phyloP scores from a whole-genome alignment of 805 yeast species.

The Yarrowia bubula region DNA sequence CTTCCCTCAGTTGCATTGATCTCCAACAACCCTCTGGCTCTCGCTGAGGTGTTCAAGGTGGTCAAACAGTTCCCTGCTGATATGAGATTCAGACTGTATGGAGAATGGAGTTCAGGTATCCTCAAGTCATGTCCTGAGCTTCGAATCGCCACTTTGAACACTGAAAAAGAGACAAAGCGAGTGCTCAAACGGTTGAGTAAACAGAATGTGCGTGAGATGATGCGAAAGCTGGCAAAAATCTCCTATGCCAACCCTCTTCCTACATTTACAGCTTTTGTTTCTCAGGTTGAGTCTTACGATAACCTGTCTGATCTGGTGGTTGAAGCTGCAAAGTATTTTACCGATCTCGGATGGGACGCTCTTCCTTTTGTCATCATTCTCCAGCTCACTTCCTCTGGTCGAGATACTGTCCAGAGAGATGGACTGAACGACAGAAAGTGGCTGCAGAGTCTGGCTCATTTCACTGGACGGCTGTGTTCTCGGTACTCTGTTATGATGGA shows the following conservation, averaged over 20 bases:
- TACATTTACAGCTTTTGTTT: slow-evolving; percentile 64
- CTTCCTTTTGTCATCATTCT: slow-evolving; percentile 69
- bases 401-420: slow-evolving; percentile 66
- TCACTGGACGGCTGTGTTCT: slow-evolving; percentile 70
- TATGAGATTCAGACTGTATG: slow-evolving; percentile 71
- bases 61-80: slow-evolving; percentile 56
- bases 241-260: slow-evolving; percentile 78
- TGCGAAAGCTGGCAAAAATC: slow-evolving; percentile 68
- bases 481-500: slow-evolving; percentile 53
- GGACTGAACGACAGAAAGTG: slow-evolving; percentile 80
- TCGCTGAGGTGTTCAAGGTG: slow-evolving; percentile 58
- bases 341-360: slow-evolving; percentile 80
- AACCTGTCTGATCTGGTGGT: slow-evolving; percentile 77
- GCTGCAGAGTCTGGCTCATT: slow-evolving; percentile 76
- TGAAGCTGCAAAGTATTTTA: slow-evolving; percentile 72
- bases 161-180: slow-evolving; percentile 77
- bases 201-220: slow-evolving; percentile 70
- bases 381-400: slow-evolving; percentile 60
- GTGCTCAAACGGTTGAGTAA: slow-evolving; percentile 77
- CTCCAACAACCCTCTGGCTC: slow-evolving; percentile 55
- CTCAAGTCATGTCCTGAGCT: slow-evolving; percentile 56
- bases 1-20: slow-evolving; percentile 60
- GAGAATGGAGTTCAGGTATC: slow-evolving; percentile 63
- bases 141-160: slow-evolving; percentile 58
- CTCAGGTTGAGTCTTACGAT: slow-evolving; percentile 88